phyloP scores from a whole-genome alignment of 1,284 basidiomycete species.

The Rhizoctonia solani region DNA sequence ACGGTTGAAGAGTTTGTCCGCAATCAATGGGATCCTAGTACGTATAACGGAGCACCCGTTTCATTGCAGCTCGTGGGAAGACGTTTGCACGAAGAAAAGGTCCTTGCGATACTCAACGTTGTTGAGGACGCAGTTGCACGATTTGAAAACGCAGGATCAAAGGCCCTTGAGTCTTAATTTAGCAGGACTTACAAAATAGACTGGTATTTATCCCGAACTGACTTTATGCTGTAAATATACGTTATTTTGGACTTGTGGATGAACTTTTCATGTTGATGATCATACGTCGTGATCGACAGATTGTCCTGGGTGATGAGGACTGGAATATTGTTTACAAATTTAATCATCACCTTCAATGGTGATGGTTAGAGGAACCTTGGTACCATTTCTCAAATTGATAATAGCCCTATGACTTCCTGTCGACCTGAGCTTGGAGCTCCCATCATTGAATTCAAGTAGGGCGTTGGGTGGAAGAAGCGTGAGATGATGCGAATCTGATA shows the following conservation, averaged over 20 bases:
- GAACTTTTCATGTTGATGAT: slow-evolving; percentile 15
- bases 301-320: too few species aligned
- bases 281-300: not conserved
- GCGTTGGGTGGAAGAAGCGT: slow-evolving; percentile 28
- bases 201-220: slow-evolving; percentile 5
- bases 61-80: slow-evolving; percentile 55
- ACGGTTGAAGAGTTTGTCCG: slow-evolving; percentile 46
- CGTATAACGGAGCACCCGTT: slow-evolving; percentile 53
- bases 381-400: slow-evolving; percentile 22
- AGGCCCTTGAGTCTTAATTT: slow-evolving; percentile 25
- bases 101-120: slow-evolving; percentile 54
- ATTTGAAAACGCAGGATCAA: slow-evolving; percentile 1
- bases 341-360: slow-evolving; percentile 26
- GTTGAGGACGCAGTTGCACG: too few species aligned
- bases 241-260: slow-evolving; percentile 31
- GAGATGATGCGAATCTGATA: slow-evolving; percentile 32
- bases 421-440: slow-evolving; percentile 16
- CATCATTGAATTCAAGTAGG: slow-evolving; percentile 27
- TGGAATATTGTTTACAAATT: slow-evolving; percentile 5
- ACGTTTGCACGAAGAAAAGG: slow-evolving; percentile 55
- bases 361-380: slow-evolving; percentile 13
- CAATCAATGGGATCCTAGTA: slow-evolving; percentile 51
- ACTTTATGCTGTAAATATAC: slow-evolving; percentile 17
- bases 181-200: not conserved
- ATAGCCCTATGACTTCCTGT: slow-evolving; percentile 14